Evolutionary conservation across 768 basidiomycete species (phyloP).

Genomic region (Leucosporidium scottii): DNA sequence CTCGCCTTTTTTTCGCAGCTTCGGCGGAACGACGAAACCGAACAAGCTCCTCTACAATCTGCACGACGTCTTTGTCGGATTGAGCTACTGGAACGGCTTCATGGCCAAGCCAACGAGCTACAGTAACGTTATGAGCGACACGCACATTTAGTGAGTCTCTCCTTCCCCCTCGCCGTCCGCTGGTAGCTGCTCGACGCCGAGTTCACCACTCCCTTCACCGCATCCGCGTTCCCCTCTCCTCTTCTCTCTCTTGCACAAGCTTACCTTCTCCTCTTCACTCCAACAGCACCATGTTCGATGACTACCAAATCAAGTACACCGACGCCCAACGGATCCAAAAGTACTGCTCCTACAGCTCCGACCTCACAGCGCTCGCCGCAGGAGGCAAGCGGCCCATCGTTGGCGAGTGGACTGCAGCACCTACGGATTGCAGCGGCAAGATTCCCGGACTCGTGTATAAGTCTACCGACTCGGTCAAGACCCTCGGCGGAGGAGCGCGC

Average conservation of each 20-base stretch:
- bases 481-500: constrained; percentile 24
- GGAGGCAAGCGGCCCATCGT: constrained; percentile 8
- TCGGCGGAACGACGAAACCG: neutral
- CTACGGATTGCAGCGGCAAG: constrained; percentile 39
- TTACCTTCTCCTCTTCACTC: neutral
- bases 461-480: neutral
- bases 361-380: neutral
- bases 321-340: neutral
- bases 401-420: constrained; percentile 41
- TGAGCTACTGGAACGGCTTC: constrained; percentile 15
- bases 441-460: constrained; percentile 25
- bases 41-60: constrained; percentile 25
- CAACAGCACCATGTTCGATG: constrained; percentile 17
- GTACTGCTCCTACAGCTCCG: neutral
- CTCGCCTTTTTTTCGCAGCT: neutral
- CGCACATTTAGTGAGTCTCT: constrained; percentile 32
- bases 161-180: too few species aligned
- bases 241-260: too few species aligned
- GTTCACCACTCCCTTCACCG: too few species aligned
- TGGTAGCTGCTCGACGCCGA: too few species aligned
- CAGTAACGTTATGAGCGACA: constrained; percentile 40
- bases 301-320: neutral
- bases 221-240: too few species aligned
- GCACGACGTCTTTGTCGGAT: constrained; percentile 35
- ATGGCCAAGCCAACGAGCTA: neutral